Evolutionary conservation across 352 stramenopile genomes (phyloP), one percentile per base, ranked within the genome.

Genomic region (Halophytophthora polymorphica): DNA sequence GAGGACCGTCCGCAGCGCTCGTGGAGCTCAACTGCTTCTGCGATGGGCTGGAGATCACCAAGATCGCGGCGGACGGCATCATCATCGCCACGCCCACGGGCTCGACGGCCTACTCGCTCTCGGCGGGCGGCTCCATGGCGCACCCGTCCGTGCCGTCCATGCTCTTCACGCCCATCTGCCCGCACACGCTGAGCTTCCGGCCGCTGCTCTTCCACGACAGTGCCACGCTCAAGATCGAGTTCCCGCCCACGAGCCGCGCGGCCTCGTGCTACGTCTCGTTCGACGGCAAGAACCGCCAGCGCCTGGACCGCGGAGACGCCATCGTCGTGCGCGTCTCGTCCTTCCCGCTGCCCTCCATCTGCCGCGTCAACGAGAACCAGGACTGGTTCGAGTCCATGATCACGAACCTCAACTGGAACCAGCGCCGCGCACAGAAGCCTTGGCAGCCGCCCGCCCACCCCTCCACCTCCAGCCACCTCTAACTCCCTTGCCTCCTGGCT

Each of bases 61-160:
- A 93, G 65, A 93, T 95, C 47, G 83, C 82, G 14, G 83, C 96
- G 0, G 97, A 99, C 58, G 97, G 97, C n/a, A 88, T 99, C 59
- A 99, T 99, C 60, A 98, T 99, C 67, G 92, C 95, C 23, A 99
- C 96, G 29, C 97, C 96, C 6, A 99, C 96, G 14, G 97, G 97
- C 13, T 98, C 93, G 7, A 99, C 96, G 2, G 97, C 97, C 1
- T 99, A 99, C 66, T 98, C 89, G 45, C 90, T 99, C 62, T 96
- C 96, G 13, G 96, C 96, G 2, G 97, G 97, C 13, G 96, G 96
- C 0, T 98, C 90, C 21, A 98, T 99, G 66, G 93, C 98, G 0
- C 97, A 99, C 67, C 97, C 97, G 21, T 93, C 96, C 0, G 96
- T 99, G 44, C 96, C 96, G 23, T 91, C 89, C 35, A 99, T 99